A percentile compares a stretch with the other conserved stretches of the same genome.
Evolutionary conservation across 2,329 filamentous ascomycete species (phyloP).

Genomic region (Penicillium sp.): DNA sequence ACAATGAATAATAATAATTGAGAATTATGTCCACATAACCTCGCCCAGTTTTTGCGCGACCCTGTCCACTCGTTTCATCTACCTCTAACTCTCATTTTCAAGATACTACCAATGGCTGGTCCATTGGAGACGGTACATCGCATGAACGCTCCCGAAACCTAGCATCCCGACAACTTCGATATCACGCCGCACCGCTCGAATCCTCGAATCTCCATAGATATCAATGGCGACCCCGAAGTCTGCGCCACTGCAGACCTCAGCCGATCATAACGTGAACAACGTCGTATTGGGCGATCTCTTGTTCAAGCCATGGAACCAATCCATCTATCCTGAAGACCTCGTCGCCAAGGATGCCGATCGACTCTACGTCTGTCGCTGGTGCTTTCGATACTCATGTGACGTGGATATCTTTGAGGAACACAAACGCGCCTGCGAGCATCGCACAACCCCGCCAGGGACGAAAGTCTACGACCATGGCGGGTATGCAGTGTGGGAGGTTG

Average conservation of each 20-base stretch:
- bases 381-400: slow-evolving; percentile 79
- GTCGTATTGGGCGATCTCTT: slow-evolving; percentile 80
- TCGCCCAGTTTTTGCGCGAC: neutral
- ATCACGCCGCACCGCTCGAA: neutral
- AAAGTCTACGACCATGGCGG: slow-evolving; percentile 76
- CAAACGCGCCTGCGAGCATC: slow-evolving; percentile 53
- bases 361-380: slow-evolving; percentile 85
- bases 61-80: neutral
- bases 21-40: neutral
- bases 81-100: neutral
- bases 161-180: slow-evolving; percentile 3
- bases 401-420: slow-evolving; percentile 38
- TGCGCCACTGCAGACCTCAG: slow-evolving; percentile 30
- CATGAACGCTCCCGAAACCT: slow-evolving; percentile 15
- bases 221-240: slow-evolving; percentile 31
- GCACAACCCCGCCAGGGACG: slow-evolving; percentile 60
- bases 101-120: slow-evolving; percentile 18
- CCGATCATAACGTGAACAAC: slow-evolving; percentile 77
- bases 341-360: slow-evolving; percentile 51
- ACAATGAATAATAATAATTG: neutral
- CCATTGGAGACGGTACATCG: slow-evolving; percentile 8
- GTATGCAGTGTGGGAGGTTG: slow-evolving; percentile 88
- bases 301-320: slow-evolving; percentile 90
- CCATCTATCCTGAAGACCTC: slow-evolving; percentile 76
- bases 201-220: neutral